phyloP scores from a whole-genome alignment of 1,284 basidiomycete genomes.

The Golubevia pallescens region DNA sequence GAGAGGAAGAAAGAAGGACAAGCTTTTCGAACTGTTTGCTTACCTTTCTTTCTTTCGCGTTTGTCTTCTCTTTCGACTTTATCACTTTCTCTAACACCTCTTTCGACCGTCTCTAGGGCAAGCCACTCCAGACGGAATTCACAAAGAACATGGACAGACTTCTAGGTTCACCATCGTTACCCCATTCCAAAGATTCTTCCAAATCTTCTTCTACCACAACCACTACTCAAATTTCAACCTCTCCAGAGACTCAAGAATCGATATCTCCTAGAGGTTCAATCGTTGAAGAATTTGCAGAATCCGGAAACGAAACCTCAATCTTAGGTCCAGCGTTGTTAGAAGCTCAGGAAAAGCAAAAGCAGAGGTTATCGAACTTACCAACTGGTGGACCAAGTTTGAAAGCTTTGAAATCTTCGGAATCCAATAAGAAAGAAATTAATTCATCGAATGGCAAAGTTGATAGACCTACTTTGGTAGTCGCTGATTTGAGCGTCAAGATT shows the following conservation, averaged over 20 bases:
- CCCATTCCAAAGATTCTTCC: background rate
- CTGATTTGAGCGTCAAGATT: slow-evolving; percentile 20
- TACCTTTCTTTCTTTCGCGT: background rate
- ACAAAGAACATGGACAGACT: slow-evolving; percentile 53
- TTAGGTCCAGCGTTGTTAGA: slow-evolving; percentile 25
- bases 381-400: slow-evolving; percentile 23
- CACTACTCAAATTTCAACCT: slow-evolving; percentile 24
- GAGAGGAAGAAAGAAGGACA: slow-evolving; percentile 8
- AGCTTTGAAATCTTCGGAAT: slow-evolving; percentile 14
- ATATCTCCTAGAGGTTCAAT: slow-evolving; percentile 31
- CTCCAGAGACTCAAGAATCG: slow-evolving; percentile 18
- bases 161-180: slow-evolving; percentile 24
- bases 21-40: background rate
- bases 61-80: background rate
- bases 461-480: slow-evolving; percentile 19
- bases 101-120: slow-evolving; percentile 19
- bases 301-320: no score
- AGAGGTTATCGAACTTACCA: slow-evolving; percentile 24
- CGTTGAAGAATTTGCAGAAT: slow-evolving; percentile 40
- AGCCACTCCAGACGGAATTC: slow-evolving; percentile 49
- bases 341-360: slow-evolving; percentile 15
- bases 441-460: slow-evolving; percentile 1
- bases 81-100: background rate
- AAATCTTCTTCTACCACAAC: slow-evolving; percentile 16
- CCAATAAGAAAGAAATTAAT: slow-evolving; percentile 6